Base-by-base conservation (phyloP, 495 filamentous ascomycete genomes). In the Annulohypoxylon bovei region DNA sequence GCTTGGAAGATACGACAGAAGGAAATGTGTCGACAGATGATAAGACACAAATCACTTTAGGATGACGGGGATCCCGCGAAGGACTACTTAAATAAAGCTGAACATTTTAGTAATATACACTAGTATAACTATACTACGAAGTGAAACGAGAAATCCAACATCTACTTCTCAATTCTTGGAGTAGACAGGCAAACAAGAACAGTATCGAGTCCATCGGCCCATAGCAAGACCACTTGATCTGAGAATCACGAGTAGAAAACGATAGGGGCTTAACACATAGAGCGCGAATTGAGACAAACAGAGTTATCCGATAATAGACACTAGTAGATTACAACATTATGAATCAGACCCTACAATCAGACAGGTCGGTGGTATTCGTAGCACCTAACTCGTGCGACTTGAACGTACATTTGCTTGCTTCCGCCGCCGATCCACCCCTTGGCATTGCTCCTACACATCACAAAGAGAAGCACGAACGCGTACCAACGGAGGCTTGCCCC, bases 311-410 rank as follows among this genome's bases (percentile, higher is more conserved):
- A 71, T 68, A 76, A 75, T 77, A 78, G 74, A 76, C 69, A 78
- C 76, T 75, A 76, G 67, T 74, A 76, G 72, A 78, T 76, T 76
- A 78, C 74, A 76, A 73, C 67, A 78, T 78, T 78, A 78, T 74
- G 76, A 74, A 74, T 70, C 70, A 74, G 70, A 73, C 70, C 72
- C 69, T 71, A 65, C 55, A 70, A 49, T 62, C 30, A 27, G 58
- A 59, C 42, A 62, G 62, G 62, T 44, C 42, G 58, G 63, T 49
- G 33, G 52, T 58, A 62, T 59, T 54, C 22, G 62, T 54, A 30
- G 52, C 52, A 67, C 32, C 62, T 57, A 27, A 57, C 8, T 57
- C 50, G 68, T 63, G 56, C 57, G 52, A 63, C 49, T 49, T 35
- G 35, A 23, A 56, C 49, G 56, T 59, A 65, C 50, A 16, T 62